Evolutionary conservation across 345 rosid genomes (phyloP), one percentile per base, ranked within the genome.

Genomic region (Ricinus communis): DNA sequence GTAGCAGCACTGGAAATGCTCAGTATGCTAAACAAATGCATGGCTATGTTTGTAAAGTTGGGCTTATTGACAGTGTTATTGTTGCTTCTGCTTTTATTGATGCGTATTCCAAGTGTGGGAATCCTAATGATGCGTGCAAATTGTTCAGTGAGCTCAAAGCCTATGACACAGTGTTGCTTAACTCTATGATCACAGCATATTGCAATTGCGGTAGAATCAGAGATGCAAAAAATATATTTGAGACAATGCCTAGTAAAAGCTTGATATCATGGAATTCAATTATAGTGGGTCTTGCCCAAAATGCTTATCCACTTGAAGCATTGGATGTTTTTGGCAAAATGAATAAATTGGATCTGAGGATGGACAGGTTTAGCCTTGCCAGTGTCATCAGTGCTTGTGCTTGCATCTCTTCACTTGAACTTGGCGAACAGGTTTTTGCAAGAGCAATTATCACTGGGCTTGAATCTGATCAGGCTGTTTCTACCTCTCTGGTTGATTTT

Each of bases 231-330:
- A 64, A 69, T 63, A 59, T 90, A 19, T 93, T 91, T 65, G 72
- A 74, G 53, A 84, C 74, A 28, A 90, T 88, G 69, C 78, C 85
- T 36, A 62, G 33, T 36, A 91, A 79, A 79, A 91, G 86, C 73
- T 79, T 90, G 85, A 83, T 91, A 68, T 91, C 98, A 12, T 93
- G 97, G 97, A 93, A 93, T 79, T 88, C 98, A 27, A 91, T 91
- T 87, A 81, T 85, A 1, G 85, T 80, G 52, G 98, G 91, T 67
- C 84, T 90, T 19, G 79, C 84, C 74, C 91, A 87, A 80, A 93
- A 93, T 63, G 89, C 96, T 71, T 86, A 80, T 76, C 82, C 93
- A 4, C 60, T 80, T 57, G 93, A 91, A 72, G 90, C 94, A 40
- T 74, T 91, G 77, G 73, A 89, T 80, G 73, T 80, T 66, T 90